Evolutionary conservation across 139 green algal genomes (phyloP), one percentile per base, ranked within the genome.

Genomic region (Pleodorina starrii): DNA sequence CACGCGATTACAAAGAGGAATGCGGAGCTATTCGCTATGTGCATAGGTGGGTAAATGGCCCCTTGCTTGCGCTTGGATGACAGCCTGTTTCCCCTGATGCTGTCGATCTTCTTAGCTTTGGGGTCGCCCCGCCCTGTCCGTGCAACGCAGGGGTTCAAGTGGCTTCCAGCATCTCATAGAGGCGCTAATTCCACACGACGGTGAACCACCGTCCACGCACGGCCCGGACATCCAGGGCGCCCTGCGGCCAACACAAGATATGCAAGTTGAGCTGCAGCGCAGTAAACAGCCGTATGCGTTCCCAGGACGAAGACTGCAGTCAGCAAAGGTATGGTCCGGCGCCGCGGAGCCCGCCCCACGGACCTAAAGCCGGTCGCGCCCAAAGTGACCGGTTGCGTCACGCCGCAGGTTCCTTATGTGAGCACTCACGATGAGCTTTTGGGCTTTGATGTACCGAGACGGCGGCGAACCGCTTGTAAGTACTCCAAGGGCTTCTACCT

Each of bases 211-310:
- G 68, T 32, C 38, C 46, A 32, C 68, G 25, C 32, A 29, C 63
- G 27, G 63, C 21, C 63, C 19, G 12, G n/a, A 73, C 63, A 19
- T 40, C 21, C 63, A 32, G 35, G 63, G 63, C 63, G 32, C 27
- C 27, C 54, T 66, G 54, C 54, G 54, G 54, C 54, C 63, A 12
- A 40, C 40, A 36, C 12, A 38, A 80, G 76, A 46, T 23, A 84
- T 84, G 76, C 76, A 84, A 69, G 6, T 84, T 66, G 76, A 84
- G 48, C 76, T 84, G 76, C 48, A 43, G 12, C 76, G 76, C 12
- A 27, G 46, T 25, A 84, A 48, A n/a, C 76, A 71, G 48, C 76
- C 32, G 46, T 69, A 71, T 84, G 76, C 76, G 12, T 48, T 48
- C 16, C n/a, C 48, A 35, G 76, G 32, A 25, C 76, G 76, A 14